Evolutionary conservation across 2,329 filamentous ascomycete species (phyloP), one percentile per base, ranked within the genome.

Genomic region (Aspergillus fructus): DNA sequence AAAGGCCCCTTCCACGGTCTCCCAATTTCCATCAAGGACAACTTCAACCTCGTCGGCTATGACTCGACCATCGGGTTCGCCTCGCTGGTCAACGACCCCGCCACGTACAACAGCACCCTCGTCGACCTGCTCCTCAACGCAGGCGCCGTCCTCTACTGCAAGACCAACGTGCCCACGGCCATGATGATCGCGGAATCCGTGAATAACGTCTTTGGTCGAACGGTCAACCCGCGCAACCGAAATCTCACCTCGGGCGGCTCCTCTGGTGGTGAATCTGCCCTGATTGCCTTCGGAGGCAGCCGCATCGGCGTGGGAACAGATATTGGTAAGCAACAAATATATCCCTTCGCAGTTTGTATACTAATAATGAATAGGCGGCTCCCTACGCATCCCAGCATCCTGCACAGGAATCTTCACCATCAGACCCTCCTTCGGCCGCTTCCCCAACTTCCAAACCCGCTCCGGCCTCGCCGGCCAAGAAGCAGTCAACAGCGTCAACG

Each of bases 401-500:
- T 78, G 73, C 54, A 75, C 71, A 56, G 64, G 69, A 8, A 62
- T 76, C 3, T 77, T 73, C 62, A 73, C 74, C 1, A 62, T 77
- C 41, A 76, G 76, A 47, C 74, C 75, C 7, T 74, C 71, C 4
- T 73, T 72, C 54, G 74, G 75, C 49, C 66, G 74, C n/a, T 75
- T 77, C 58, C 74, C 74, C 43, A 67, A 70, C 34, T 74, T 56
- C 23, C 55, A 58, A 13, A 64, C 63, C 1, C 72, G 83, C 42
- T 85, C 83, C 1, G 85, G 85, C 8, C 79, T 89, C 70, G 80
- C 83, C 1, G 86, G 86, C 2, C 86, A 89, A 66, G 86, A 89
- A 68, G 83, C 85, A 2, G 83, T 89, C 0, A 77, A 78, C 52
- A 85, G 83, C 19, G 84, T 88, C 34, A 87, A 88, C 61, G 86